A percentile compares a stretch with the other conserved stretches of the same genome.
Evolutionary conservation across 2,329 filamentous ascomycete genomes (phyloP).

Genomic region (Cladosporium halotolerans): DNA sequence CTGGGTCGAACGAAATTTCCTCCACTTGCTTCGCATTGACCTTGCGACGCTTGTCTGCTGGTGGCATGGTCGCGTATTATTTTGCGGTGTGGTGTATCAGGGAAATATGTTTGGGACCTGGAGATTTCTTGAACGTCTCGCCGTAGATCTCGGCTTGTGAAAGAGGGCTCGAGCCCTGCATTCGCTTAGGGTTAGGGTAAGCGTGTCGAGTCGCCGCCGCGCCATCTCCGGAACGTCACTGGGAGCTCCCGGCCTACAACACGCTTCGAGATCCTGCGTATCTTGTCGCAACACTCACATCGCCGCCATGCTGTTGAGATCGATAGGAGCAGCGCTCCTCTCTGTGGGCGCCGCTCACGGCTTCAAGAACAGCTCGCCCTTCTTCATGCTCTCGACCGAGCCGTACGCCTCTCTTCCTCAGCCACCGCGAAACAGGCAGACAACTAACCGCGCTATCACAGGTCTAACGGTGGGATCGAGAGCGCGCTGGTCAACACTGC

Average conservation of each 20-base stretch:
- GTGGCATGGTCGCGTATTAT: conserved; percentile 12
- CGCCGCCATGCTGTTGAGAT: conserved; percentile 21
- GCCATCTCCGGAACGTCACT: conserved; percentile 7
- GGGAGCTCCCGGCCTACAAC: not conserved
- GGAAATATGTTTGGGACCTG: not conserved
- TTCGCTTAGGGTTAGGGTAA: not conserved
- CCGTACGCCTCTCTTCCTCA: conserved; percentile 48
- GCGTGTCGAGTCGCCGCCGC: not conserved
- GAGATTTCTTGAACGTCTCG: conserved; percentile 1
- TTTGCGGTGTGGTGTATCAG: not conserved
- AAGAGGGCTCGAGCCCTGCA: not conserved
- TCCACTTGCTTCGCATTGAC: conserved; percentile 43
- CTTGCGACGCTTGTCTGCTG: not conserved
- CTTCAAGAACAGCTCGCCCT: conserved; percentile 82
- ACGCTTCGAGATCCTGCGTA: too few species aligned
- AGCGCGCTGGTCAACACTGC: conserved; percentile 25
- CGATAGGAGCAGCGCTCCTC: conserved; percentile 20
- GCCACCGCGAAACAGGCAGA: not conserved
- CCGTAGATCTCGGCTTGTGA: conserved; percentile 9
- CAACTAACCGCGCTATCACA: not conserved
- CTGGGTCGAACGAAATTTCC: conserved; percentile 78
- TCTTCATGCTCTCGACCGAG: conserved; percentile 78
- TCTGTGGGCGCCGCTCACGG: conserved; percentile 49
- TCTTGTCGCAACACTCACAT: not conserved
- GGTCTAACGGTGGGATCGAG: conserved; percentile 12